Evolutionary conservation across 75 land plant species (phyloP).

Genomic region (Chamaecyparis obtusa): DNA sequence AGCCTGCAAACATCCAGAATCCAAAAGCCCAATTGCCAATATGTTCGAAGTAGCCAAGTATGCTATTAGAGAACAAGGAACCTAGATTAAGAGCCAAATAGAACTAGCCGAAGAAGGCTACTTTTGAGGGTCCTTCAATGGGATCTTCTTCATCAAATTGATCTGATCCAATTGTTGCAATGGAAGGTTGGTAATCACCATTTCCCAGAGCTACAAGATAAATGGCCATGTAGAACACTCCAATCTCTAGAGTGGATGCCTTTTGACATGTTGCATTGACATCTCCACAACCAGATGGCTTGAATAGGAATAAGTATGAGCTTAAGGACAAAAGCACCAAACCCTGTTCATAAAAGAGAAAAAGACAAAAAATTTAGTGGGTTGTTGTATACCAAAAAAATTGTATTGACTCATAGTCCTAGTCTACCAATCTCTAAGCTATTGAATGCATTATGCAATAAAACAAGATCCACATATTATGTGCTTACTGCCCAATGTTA

Average conservation of each 20-base stretch:
- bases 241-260: slow-evolving; percentile 19
- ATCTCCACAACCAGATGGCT: slow-evolving; percentile 40
- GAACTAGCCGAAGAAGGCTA: slow-evolving; percentile 69
- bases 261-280: slow-evolving; percentile 19
- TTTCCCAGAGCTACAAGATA: slow-evolving; percentile 67
- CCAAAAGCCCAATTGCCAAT: slow-evolving; percentile 51
- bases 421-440: no score
- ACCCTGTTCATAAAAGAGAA: slow-evolving; percentile 34
- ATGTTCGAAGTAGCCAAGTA: slow-evolving; percentile 54
- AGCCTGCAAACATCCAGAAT: slow-evolving; percentile 41
- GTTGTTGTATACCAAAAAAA: not conserved
- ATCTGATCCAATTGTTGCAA: slow-evolving; percentile 70
- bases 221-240: slow-evolving; percentile 57
- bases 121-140: slow-evolving; percentile 41
- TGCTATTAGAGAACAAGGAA: slow-evolving; percentile 50
- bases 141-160: slow-evolving; percentile 73
- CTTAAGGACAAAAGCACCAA: slow-evolving; percentile 35
- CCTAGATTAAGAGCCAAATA: slow-evolving; percentile 65
- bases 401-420: not conserved
- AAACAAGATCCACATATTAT: not conserved
- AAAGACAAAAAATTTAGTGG: not conserved
- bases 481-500: not conserved
- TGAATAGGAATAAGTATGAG: slow-evolving; percentile 34
- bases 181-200: slow-evolving; percentile 56
- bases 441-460: not conserved